Evolutionary conservation across 2,329 filamentous ascomycete species (phyloP).

Genomic region (Onygena corvina): DNA sequence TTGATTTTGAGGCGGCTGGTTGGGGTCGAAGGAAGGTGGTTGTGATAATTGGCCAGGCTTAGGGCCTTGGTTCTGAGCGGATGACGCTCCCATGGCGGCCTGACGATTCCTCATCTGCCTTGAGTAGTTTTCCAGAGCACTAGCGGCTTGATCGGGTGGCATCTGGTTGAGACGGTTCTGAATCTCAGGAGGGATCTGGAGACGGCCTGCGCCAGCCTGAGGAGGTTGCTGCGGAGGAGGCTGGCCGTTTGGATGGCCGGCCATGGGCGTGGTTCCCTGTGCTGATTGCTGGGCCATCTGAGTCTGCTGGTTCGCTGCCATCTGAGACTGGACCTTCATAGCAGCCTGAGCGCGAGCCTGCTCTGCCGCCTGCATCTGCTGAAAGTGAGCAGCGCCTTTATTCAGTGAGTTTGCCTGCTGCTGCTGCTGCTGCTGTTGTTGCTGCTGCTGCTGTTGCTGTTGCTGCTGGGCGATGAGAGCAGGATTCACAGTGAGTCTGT

Average conservation of each 20-base stretch:
- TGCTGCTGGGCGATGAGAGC: conserved; percentile 32
- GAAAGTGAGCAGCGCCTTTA: neutral
- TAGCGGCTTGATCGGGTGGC: conserved; percentile 26
- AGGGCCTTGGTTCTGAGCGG: conserved; percentile 8
- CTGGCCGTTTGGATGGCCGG: conserved; percentile 30
- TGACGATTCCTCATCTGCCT: conserved; percentile 20
- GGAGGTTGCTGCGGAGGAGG: conserved; percentile 27
- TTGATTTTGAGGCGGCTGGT: conserved; percentile 23
- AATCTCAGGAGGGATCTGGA: conserved; percentile 25
- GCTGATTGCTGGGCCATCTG: conserved; percentile 31
- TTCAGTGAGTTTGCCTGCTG: conserved; percentile 26
- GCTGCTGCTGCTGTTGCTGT: conserved; percentile 32
- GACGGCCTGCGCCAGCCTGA: conserved; percentile 22
- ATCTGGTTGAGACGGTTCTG: conserved; percentile 28
- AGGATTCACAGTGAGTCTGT: conserved; percentile 28
- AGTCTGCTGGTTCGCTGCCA: conserved; percentile 32
- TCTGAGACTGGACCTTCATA: conserved; percentile 36
- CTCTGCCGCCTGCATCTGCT: conserved; percentile 30
- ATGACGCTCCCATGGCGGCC: conserved; percentile 9
- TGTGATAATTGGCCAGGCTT: neutral
- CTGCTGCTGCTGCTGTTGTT: conserved; percentile 31
- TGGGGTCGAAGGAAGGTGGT: conserved; percentile 24
- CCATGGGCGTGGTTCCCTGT: conserved; percentile 34
- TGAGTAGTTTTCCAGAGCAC: conserved; percentile 26
- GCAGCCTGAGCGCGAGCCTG: conserved; percentile 34